These are phyloP conservation scores for Xylaria scruposa DNA, from an alignment of 495 filamentous ascomycete genomes.

Conservation along the genomic window DNA sequence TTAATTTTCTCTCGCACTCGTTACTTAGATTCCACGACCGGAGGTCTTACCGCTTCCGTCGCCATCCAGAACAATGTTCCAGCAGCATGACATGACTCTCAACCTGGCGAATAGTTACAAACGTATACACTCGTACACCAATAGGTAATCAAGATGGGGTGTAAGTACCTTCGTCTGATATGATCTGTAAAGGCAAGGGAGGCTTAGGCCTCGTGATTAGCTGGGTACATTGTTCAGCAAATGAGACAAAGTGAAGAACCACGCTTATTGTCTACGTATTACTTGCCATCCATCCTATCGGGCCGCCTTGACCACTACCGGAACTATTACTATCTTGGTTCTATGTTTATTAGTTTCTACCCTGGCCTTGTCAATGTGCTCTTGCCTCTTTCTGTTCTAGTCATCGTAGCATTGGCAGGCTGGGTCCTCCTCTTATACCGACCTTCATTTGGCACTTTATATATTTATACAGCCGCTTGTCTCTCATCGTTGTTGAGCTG, in stretches of 20 bases:
- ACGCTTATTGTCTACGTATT: background rate
- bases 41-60: background rate
- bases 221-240: background rate
- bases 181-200: background rate
- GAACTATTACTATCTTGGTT: constrained; percentile 12
- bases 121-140: background rate
- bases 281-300: background rate
- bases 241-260: constrained; percentile 6
- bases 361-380: constrained; percentile 15
- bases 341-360: background rate
- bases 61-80: background rate
- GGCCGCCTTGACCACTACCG: constrained; percentile 19
- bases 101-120: background rate
- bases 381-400: constrained; percentile 21
- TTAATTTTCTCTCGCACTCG: constrained; percentile 6
- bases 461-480: constrained; percentile 11
- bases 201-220: background rate
- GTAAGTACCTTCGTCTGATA: background rate
- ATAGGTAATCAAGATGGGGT: background rate
- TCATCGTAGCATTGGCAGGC: constrained; percentile 20
- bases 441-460: constrained; percentile 23
- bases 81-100: background rate
- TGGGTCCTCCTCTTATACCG: background rate
- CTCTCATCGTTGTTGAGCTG: background rate
- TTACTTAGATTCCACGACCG: background rate